Conservation (phyloP, 1,284 basidiomycete species). For the Pyrrhoderma lamaoense region DNA sequence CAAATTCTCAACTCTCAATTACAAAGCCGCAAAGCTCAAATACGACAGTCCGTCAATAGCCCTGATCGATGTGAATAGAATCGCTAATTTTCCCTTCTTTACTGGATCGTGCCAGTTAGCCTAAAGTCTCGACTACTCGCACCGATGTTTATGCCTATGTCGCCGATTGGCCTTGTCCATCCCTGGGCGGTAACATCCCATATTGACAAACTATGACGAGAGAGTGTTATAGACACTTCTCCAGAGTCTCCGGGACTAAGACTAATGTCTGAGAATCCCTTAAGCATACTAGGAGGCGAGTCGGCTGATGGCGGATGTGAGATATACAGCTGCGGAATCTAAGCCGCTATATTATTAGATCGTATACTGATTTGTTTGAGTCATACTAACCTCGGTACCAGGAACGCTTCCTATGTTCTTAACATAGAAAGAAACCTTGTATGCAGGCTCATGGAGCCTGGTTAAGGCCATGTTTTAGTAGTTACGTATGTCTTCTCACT, state of each 20-base stretch:
- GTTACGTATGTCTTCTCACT: neutral
- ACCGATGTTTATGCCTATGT: conserved; percentile 39
- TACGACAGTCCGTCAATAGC: too few species aligned
- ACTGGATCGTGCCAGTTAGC: conserved; percentile 22
- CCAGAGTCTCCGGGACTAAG: conserved; percentile 7
- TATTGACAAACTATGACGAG: conserved; percentile 16
- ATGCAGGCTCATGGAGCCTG: conserved; percentile 25
- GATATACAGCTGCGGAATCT: conserved; percentile 27
- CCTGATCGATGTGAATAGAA: too few species aligned
- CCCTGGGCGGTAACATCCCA: conserved; percentile 14
- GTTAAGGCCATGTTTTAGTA: neutral
- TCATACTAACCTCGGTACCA: conserved; percentile 27
- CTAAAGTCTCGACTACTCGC: conserved; percentile 44
- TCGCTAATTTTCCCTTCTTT: too few species aligned
- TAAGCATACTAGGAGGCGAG: conserved; percentile 13
- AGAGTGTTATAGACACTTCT: conserved; percentile 7
- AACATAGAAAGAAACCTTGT: conserved; percentile 26
- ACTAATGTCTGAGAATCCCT: conserved; percentile 12
- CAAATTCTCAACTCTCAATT: too few species aligned
- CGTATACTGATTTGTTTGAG: conserved; percentile 26
- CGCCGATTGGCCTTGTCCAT: conserved; percentile 27
- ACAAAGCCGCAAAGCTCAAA: too few species aligned
- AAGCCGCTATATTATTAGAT: neutral
- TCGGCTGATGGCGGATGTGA: conserved; percentile 17
- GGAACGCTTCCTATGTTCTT: conserved; percentile 27